A percentile compares a stretch with the other conserved stretches of the same genome.
phyloP scores from a whole-genome alignment of 768 basidiomycete species.

The Hemileccinum impolitum region DNA sequence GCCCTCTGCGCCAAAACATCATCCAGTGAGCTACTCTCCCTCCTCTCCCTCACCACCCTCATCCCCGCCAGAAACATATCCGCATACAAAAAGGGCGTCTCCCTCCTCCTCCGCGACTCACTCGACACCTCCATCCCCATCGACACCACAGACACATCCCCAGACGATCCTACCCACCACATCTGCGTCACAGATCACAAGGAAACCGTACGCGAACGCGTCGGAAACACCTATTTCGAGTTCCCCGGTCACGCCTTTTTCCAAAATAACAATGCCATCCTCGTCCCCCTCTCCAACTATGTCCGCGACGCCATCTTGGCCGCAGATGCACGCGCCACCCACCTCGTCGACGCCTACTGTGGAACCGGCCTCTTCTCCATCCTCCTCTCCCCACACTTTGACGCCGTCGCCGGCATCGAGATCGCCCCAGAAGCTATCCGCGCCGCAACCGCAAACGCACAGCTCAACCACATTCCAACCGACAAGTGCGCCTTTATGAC shows the following conservation, averaged over 20 bases:
- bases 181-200: conserved; percentile 84
- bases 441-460: conserved; percentile 63
- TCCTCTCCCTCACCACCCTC: background rate
- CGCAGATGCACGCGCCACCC: conserved; percentile 39
- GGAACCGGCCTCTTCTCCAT: conserved; percentile 87
- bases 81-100: conserved; percentile 83
- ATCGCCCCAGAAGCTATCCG: conserved; percentile 71
- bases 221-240: conserved; percentile 79
- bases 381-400: conserved; percentile 78
- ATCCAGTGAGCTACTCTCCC: conserved; percentile 48
- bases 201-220: conserved; percentile 74
- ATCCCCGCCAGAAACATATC: conserved; percentile 61
- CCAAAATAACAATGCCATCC: conserved; percentile 96
- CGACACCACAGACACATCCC: conserved; percentile 20
- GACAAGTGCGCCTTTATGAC: conserved; percentile 63
- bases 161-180: conserved; percentile 52
- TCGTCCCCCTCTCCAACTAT: conserved; percentile 80
- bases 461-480: conserved; percentile 54
- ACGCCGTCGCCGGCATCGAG: conserved; percentile 83
- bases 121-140: conserved; percentile 38
- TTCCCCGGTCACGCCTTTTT: conserved; percentile 90
- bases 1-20: conserved; percentile 59
- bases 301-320: conserved; percentile 62
- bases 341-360: conserved; percentile 95
- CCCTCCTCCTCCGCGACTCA: conserved; percentile 88